phyloP scores from a whole-genome alignment of 2,329 filamentous ascomycete genomes.

The Oidium heveae region DNA sequence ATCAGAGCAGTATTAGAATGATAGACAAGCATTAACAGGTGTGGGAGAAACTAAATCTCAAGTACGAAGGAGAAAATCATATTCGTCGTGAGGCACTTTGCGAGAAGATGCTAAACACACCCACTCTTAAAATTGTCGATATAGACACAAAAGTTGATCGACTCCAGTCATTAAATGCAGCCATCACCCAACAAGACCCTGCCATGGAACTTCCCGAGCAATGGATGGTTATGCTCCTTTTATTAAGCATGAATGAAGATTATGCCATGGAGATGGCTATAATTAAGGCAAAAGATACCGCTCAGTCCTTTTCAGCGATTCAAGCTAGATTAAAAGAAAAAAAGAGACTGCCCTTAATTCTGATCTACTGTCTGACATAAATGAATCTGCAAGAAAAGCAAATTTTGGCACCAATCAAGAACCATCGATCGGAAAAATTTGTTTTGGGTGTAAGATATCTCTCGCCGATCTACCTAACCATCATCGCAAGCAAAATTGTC shows the following conservation, averaged over 20 bases:
- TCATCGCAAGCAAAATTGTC: background rate
- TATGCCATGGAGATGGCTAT: background rate
- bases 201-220: background rate
- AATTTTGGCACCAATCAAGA: too few relatives aligned
- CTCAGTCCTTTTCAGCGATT: background rate
- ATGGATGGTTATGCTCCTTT: background rate
- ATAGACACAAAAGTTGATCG: background rate
- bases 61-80: background rate
- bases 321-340: background rate
- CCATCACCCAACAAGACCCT: background rate
- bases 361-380: too few relatives aligned
- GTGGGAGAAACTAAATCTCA: background rate
- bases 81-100: background rate
- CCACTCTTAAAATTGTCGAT: background rate
- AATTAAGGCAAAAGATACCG: background rate
- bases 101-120: background rate
- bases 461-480: background rate
- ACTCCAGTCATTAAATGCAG: background rate
- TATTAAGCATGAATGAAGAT: background rate
- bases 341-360: background rate
- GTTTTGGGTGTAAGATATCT: background rate
- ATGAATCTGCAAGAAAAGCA: too few relatives aligned
- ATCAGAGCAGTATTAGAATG: background rate
- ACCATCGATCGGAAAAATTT: background rate
- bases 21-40: background rate